phyloP scores from a whole-genome alignment of 768 basidiomycete species.

The Pulveroboletus sp. region DNA sequence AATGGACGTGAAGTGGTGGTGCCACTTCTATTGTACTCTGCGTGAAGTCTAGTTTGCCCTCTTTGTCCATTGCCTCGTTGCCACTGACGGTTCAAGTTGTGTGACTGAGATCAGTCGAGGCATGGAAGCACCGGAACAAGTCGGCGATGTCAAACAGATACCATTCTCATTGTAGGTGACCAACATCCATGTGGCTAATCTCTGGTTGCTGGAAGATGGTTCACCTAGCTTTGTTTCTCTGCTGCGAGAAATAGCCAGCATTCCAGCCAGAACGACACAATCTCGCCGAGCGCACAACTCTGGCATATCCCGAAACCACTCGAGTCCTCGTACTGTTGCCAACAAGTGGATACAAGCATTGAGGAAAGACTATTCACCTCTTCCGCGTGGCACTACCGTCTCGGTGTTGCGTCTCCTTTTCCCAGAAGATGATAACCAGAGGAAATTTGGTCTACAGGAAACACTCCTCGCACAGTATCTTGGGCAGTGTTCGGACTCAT shows the following conservation, averaged over 20 bases:
- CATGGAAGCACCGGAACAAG: conserved; percentile 11
- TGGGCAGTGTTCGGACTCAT: conserved; percentile 45
- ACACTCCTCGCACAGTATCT: conserved; percentile 52
- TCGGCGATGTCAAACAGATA: conserved; percentile 18
- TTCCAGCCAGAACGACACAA: conserved; percentile 19
- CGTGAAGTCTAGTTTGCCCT: no score
- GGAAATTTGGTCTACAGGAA: conserved; percentile 78
- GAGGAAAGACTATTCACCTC: conserved; percentile 40
- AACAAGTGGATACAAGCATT: conserved; percentile 45
- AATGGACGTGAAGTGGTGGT: not conserved
- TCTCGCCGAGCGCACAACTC: conserved; percentile 9
- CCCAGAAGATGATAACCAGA: conserved; percentile 70
- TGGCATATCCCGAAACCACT: conserved; percentile 16
- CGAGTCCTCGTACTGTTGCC: conserved; percentile 42
- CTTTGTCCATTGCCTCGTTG: no score
- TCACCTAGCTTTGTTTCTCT: conserved; percentile 49
- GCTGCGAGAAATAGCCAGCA: conserved; percentile 42
- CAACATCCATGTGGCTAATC: not conserved
- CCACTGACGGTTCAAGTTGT: no score
- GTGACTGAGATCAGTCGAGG: no score
- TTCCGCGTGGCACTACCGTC: conserved; percentile 53
- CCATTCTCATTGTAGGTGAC: conserved; percentile 45
- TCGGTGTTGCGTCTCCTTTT: conserved; percentile 76
- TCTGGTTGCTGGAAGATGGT: conserved; percentile 3
- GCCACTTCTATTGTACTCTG: no score